Percentiles rank a stretch among this genome's conserved stretches.
Conservation (phyloP, 192 early-diverging fungal species). For the Coemansia sp. region DNA sequence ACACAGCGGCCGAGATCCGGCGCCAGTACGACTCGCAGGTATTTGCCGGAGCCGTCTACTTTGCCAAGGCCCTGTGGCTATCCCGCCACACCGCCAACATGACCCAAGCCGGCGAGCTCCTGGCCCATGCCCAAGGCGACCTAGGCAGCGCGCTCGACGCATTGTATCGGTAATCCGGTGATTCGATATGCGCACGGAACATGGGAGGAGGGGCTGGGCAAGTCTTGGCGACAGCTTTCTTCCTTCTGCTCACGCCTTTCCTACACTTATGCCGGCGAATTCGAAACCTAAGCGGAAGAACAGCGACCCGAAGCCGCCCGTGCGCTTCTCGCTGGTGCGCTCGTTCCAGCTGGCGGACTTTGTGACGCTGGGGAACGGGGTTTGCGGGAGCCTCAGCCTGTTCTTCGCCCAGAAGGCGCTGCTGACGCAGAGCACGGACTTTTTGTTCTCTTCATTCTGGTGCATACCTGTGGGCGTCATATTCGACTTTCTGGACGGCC, state of each 20-base stretch:
- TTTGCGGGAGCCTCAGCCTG: conserved; percentile 67
- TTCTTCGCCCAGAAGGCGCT: conserved; percentile 69
- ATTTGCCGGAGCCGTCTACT: conserved; percentile 26
- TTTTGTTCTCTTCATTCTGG: conserved; percentile 57
- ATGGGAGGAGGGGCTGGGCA: no score
- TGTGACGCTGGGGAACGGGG: conserved; percentile 81
- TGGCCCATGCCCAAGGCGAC: conserved; percentile 18
- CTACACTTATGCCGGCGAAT: neutral
- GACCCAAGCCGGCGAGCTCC: conserved; percentile 10
- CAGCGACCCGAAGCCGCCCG: conserved; percentile 34
- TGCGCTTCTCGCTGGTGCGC: conserved; percentile 51
- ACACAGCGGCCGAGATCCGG: conserved; percentile 48
- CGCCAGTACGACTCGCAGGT: conserved; percentile 42
- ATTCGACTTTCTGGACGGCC: conserved; percentile 73
- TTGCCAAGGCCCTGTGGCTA: conserved; percentile 37
- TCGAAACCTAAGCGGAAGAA: conserved; percentile 28
- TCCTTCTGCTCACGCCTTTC: neutral
- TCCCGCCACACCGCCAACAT: conserved; percentile 16
- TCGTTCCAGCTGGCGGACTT: conserved; percentile 76
- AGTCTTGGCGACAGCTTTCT: no score
- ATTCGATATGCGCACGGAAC: no score
- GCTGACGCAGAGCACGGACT: conserved; percentile 55
- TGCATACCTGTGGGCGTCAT: conserved; percentile 64
- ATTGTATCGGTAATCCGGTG: no score
- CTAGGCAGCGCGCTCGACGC: conserved; percentile 19